Base-by-base conservation (phyloP, 2,329 filamentous ascomycete genomes). In the Dryadomyces quercivorus region DNA sequence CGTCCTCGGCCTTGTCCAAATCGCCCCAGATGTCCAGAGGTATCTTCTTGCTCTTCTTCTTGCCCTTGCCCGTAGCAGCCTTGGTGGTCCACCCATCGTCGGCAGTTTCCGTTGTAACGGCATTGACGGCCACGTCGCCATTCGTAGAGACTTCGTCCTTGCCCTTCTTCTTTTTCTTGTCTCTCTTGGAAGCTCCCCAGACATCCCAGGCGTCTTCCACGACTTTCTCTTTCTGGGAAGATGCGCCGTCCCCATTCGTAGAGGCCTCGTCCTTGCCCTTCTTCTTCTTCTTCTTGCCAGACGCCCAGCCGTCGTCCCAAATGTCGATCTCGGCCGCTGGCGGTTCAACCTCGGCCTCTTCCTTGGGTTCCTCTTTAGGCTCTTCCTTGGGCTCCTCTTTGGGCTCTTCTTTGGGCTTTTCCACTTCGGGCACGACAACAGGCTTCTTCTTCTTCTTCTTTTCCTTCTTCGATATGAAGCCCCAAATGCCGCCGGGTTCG, bases 291-390 rank as follows among this genome's bases (percentile, higher is more conserved):
- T 52, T 55, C 22, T 49, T 50, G 13, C 42, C 47, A 20, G 34
- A 21, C 2, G 9, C 12, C 44, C 44, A 46, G 2, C 4, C 20
- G 20, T 46, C 44, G 6, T 13, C 10, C 5, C n/a, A 21, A 3
- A 5, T 20, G 18, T 46, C 44, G 8, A 21, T 20, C 20, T 46
- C 13, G 5, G 20, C 45, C 4, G 45, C 52, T 1, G 51, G 48
- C 8, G 38, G 52, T 5, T 46, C 53, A 10, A 56, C 50, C 36
- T 56, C 54, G 12, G 55, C 53, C 18, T 59, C 56, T 9, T 52
- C 51, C 18, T 59, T 58, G 8, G 52, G 47, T 20, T 57, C 59
- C 3, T 56, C 54, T 20, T 63, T 62, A 0, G 53, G 48, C 61
- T 21, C 15, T 8, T 40, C 36, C 9, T 40, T 40, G 8, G 26